Base-by-base conservation (phyloP, 2,329 filamentous ascomycete genomes). In the Colletotrichum costaricense region DNA sequence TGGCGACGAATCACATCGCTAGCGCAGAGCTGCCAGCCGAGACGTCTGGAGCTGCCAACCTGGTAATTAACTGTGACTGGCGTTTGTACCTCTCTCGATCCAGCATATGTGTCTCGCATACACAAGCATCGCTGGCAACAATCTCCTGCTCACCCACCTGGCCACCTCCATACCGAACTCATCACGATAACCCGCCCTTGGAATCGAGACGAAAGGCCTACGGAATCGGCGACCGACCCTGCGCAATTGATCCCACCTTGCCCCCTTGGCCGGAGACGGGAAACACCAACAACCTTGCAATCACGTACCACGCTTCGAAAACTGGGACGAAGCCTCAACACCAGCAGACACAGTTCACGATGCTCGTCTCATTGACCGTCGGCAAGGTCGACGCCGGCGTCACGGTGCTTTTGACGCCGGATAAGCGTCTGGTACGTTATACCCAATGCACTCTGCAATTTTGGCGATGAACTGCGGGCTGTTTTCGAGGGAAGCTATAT, bases 321-420 rank as follows among this genome's bases (percentile, higher is more conserved):
- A 65, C 55, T 19, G 38, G 16, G 55, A 65, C 16, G 33, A 60
- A 33, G 42, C 49, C 26, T 70, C 55, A 70, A 62, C 62, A 56
- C 59, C 54, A 63, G 42, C 35, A 56, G 65, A 56, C 60, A 57
- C 46, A 62, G 22, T 56, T 30, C 78, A 89, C 82, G 63, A 98
- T 99, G 97, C 90, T 98, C 81, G 94, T 99, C 85, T 98, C 97
- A 77, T 90, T 99, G 82, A 98, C 96, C 63, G 97, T 99, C 84
- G 97, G 97, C 88, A 99, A 99, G 88, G 97, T 99, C 85, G 97
- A 99, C 85, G 97, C 97, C 80, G 97, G 97, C 85, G 96, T 99
- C 81, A 97, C 97, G 63, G 97, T 99, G 75, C 92, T 99, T 68
- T 87, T 99, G 80, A 99, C 97, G 60, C 94, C 97, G 81, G 97